Base-by-base conservation (phyloP, 257 asterid genomes). In the Nicotiana benthamiana region DNA sequence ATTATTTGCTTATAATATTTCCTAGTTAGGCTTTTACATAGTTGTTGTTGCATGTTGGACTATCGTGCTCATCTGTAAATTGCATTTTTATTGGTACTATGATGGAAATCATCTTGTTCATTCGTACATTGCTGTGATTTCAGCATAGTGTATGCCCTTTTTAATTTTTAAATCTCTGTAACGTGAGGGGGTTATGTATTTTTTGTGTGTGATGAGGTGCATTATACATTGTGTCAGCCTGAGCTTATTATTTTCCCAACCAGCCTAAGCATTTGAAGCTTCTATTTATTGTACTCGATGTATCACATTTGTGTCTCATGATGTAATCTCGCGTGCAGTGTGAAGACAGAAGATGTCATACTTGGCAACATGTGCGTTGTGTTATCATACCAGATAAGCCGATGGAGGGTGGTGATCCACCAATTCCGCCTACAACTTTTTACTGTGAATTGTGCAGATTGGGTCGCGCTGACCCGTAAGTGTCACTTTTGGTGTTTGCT, bases 391-490 rank as follows among this genome's bases (percentile, higher is more conserved):
- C 97, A 36, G 99, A 94, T 84, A 94, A 91, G 83, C 92, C 98
- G 56, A 79, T 80, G 85, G 98, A 96, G 85, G 92, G 93, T 79
- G 92, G 93, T 81, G 86, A 85, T 80, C 79, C 87, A 79, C 96
- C 92, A 68, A 80, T 82, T 82, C 91, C 91, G 4, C 97, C 98
- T 3, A 96, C 90, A 68, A 82, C 77, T 48, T 96, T 96, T 89
- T 93, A 87, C 89, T 96, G 99, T 89, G 98, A 94, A 85, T 83
- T 92, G 67, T 96, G 99, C 85, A 92, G 99, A 86, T 86, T 96
- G 82, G 89, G 59, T 77, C 93, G 94, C 20, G 98, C 99, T 82
- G 99, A 96, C 79, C 99, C 99, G 99, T 96, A 90, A 92, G 99
- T 92, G 81, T 64, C 84, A 52, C 79, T 6, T 74, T 24, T 74